phyloP scores from a whole-genome alignment of 2,329 filamentous ascomycete genomes.

The Cladobotryum mycophilum region DNA sequence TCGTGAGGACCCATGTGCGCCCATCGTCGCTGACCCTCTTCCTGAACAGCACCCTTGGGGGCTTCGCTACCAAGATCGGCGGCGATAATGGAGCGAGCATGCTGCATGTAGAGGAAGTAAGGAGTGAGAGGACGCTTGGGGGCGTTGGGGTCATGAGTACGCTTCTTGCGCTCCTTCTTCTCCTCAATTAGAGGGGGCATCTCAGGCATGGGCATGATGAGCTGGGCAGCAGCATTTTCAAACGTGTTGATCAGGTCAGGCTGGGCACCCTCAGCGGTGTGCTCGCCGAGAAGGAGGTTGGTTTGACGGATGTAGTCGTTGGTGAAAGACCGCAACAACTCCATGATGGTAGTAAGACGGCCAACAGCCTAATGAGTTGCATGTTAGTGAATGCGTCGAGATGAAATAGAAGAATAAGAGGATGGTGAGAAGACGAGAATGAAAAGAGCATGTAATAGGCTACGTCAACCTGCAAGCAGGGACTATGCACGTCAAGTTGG shows the following conservation, averaged over 20 bases:
- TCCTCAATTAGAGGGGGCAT: slow-evolving; percentile 48
- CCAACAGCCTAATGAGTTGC: slow-evolving; percentile 30
- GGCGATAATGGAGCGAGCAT: slow-evolving; percentile 76
- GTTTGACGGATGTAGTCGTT: slow-evolving; percentile 84
- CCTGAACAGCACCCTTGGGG: slow-evolving; percentile 79
- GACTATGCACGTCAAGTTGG: neutral
- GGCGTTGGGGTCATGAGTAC: slow-evolving; percentile 81
- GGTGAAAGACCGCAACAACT: slow-evolving; percentile 71
- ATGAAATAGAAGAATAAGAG: neutral
- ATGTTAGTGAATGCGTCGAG: slow-evolving; percentile 28
- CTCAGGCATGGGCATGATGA: slow-evolving; percentile 36
- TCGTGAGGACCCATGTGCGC: slow-evolving; percentile 66
- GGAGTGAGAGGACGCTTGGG: slow-evolving; percentile 91
- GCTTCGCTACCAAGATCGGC: slow-evolving; percentile 67
- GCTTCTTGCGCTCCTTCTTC: slow-evolving; percentile 88
- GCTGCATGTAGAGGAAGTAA: slow-evolving; percentile 92
- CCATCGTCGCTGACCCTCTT: slow-evolving; percentile 84
- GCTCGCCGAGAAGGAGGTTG: slow-evolving; percentile 70
- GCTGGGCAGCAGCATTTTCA: slow-evolving; percentile 43
- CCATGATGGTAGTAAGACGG: slow-evolving; percentile 71
- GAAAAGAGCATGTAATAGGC: too few species aligned
- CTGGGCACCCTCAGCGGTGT: slow-evolving; percentile 41
- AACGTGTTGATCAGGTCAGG: slow-evolving; percentile 44
- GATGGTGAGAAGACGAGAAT: neutral
- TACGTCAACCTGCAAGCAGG: too few species aligned